Base-by-base conservation (phyloP, 352 stramenopile genomes). In the Chrysophaeum taylorii region DNA sequence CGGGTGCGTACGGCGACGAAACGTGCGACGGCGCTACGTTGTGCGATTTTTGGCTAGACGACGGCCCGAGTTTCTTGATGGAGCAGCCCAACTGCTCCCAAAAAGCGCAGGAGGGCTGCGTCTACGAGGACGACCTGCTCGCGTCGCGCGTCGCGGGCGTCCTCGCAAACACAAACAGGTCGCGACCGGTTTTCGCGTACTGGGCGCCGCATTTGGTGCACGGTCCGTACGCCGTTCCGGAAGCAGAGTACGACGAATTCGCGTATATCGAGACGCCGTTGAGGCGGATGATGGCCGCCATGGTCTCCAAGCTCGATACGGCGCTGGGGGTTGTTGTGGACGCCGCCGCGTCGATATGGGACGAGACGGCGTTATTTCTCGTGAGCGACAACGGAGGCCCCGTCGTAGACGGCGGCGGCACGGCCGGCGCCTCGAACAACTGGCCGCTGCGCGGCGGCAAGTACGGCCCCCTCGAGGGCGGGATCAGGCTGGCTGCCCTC, bases 311-410 rank as follows among this genome's bases (percentile, higher is more conserved):
- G 27, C 35, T 82, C 7, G 77, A 82, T 69, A 63, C 73, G 14
- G 60, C 66, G 21, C 9, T 81, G 27, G 73, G 70, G 12, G 25
- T 21, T 16, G 18, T 82, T 0, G 64, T 73, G 18, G 36, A 66
- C 5, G 41, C 70, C 14, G 27, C 12, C 7, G 0, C 31, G 25
- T 43, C 33, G 25, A 27, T 81, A 36, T 82, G 70, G 69, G 64
- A 82, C 21, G 62, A 82, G 23, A 82, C 77, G 36, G 16, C 82
- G 38, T 9, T 82, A 27, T 60, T 82, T 14, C 67, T 81, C 31
- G 64, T 70, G 4, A 61, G 33, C 27, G 77, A 82, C 70, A 82
- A 82, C 68, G 77, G 77, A 38, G 77, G 76, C 23, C 63, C 67
- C 15, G 74, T 70, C 31, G 70, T 45, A 29, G 53, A 50, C 36